Base-by-base conservation (phyloP, 1,139 yeast genomes). In the Zygosaccharomyces pseudobailii region DNA sequence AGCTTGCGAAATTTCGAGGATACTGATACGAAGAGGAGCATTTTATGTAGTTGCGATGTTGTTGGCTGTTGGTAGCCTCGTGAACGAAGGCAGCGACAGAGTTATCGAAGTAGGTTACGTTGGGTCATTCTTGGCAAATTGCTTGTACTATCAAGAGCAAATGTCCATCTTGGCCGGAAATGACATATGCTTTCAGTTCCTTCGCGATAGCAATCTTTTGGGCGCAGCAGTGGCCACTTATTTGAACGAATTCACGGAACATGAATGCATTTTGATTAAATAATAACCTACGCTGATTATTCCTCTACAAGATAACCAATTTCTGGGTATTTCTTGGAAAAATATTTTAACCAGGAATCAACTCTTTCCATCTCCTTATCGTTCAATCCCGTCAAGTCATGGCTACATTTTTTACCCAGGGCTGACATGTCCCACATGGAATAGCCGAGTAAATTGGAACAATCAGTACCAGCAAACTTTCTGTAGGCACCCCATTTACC, bases 121-220 rank as follows among this genome's bases (percentile, higher is more conserved):
- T 5, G 72, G 72, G 0, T 62, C 70, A 0, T 68, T 68, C 45
- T 46, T 69, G 6, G 50, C 51, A 1, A 49, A 62, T 45, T 65
- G 63, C 20, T 28, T 37, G 3, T 45, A 47, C 24, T 66, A 62
- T 40, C 61, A 55, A 42, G 45, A 50, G 3, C 54, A 53, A 39
- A 61, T 67, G n/a, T 27, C 28, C 5, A 13, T 49, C 6, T 44
- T 49, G 13, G 59, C 66, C 1, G 27, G 45, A 5, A 51, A 48
- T 17, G 32, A 20, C 2, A 48, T 64, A n/a, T 32, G 39, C 5
- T 45, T 65, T 13, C 46, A 51, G 3, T 59, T 57, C 32, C 40
- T 63, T 5, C 52, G 57, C 3, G 55, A 65, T 44, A 63, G 68
- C 40, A 60, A 63, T 35, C 48, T 66, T 9, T 39, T 62, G 19